Evolutionary conservation across 225 moss, liverwort and hornwort genomes (phyloP), one percentile per base, ranked within the genome.

Genomic region (Sphagnum tenellum): DNA sequence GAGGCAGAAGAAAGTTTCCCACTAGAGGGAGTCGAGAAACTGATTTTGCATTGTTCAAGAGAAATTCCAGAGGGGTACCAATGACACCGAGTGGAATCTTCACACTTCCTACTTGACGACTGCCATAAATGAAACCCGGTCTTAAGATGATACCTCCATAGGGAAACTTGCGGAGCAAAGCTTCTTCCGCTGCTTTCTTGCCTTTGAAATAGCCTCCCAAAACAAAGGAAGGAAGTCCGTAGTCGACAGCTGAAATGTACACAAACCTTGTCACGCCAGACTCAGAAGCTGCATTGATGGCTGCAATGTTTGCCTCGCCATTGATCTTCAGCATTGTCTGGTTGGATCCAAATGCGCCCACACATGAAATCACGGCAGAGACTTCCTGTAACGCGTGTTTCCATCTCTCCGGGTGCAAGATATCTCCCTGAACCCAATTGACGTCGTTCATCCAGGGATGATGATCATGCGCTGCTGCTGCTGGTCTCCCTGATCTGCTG

Each of bases 271-370:
- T 70, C 55, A 95, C 94, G 12, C 89, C 94, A 12, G 79, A 78
- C 49, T 88, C 71, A 2, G 88, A 74, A 10, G 91, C 78, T 7
- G 73, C 79, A 59, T 75, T 76, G 63, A 95, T 83, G 44, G 91
- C 94, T 60, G 74, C 63, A 48, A 95, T 82, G 62, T 95, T 91
- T 13, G 91, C 94, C 6, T 66, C 76, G 14, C 94, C 94, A 76
- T 91, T 95, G 44, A 88, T 89, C 64, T 67, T 86, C 61, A 67
- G 72, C 94, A 95, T 95, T 52, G 86, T 75, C 7, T 78, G 82
- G 50, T 89, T 91, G 50, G 91, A 84, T 57, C 94, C 94, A 45
- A 95, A 95, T 4, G 88, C 94, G 5, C 94, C 94, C 0, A 95
- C 91, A 56, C 94, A 95, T 0, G 94, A 95, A 49, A 92, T 87